Evolutionary conservation across 2,329 filamentous ascomycete species (phyloP).

Genomic region (Trichophyton benhamiae): DNA sequence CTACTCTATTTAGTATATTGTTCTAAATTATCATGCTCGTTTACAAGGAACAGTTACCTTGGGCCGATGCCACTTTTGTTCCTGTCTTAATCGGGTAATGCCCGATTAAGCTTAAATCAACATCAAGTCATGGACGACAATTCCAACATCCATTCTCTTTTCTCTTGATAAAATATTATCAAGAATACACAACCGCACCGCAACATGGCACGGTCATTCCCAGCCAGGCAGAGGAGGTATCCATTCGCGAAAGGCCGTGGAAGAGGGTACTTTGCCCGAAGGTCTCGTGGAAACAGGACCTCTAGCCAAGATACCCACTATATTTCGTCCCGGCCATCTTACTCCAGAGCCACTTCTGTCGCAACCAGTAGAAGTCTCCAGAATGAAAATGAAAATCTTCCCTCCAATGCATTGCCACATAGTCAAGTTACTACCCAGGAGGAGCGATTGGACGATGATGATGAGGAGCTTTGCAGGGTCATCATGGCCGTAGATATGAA

Average conservation of each 20-base stretch:
- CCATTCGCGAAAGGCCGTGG: background rate
- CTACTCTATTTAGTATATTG: background rate
- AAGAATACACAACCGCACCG: background rate
- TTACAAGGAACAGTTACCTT: background rate
- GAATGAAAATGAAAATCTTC: background rate
- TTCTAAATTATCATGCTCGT: background rate
- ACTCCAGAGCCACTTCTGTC: background rate
- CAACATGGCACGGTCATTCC: background rate
- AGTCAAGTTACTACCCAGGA: background rate
- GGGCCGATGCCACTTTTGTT: background rate
- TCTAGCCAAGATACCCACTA: background rate
- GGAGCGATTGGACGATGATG: constrained; percentile 16
- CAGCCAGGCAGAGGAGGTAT: background rate
- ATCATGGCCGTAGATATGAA: constrained; percentile 71
- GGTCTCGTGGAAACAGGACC: background rate
- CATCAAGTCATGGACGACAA: background rate
- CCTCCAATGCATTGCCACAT: background rate
- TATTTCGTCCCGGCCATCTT: background rate
- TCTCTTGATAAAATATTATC: background rate
- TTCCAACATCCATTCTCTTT: background rate
- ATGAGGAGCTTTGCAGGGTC: constrained; percentile 51
- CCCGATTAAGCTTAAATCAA: background rate
- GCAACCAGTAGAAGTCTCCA: background rate
- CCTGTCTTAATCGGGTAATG: background rate
- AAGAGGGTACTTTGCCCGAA: background rate